Evolutionary conservation across 148 eudicot species (phyloP), one percentile per base, ranked within the genome.

Genomic region (Talinum fruticosum): DNA sequence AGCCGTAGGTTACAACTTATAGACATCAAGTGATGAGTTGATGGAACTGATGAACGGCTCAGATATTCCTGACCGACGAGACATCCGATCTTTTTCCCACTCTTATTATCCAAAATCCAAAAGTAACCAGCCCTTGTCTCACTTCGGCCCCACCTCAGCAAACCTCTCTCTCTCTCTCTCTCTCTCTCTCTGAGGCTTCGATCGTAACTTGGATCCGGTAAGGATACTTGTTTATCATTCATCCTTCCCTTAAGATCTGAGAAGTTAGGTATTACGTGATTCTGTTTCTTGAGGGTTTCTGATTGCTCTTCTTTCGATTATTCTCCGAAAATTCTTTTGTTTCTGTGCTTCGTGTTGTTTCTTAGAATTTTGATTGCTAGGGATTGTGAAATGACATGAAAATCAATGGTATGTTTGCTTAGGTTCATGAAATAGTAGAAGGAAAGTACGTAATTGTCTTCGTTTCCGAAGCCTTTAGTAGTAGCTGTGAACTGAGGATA

Each of bases 141-240:
- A 12, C 54, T 49, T 49, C 54, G 54, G 16, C 54, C 6, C 19
- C 54, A 49, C 54, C 16, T 7, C 18, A 49, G 16, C 54, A 12
- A 49, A 64, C 67, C 70, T 32, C 70, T 66, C 70, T 66, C 68
- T 12, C 68, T 30, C 68, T 28, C 68, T 28, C 68, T 30, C 68
- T 66, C 70, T 33, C 38, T 66, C n/a, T 18, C 24, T 66, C 70
- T 0, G 3, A 33, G 36, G 21, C 36, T 34, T 6, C 23, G 10
- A 33, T 34, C 37, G 23, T 66, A 6, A 4, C 38, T 32, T 8
- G 23, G 47, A 30, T 14, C 18, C 38, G 37, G 18, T 66, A 2
- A 34, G 34, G 70, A 41, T 66, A 66, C 1, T 8, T 34, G 16
- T 32, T 1, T 15, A 33, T 33, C 8, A 66, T 2, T 33, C 70